A percentile compares a stretch with the other conserved stretches of the same genome.
phyloP scores from a whole-genome alignment of 202 grass and related monocot genomes.

The Brachypodium distachyon region DNA sequence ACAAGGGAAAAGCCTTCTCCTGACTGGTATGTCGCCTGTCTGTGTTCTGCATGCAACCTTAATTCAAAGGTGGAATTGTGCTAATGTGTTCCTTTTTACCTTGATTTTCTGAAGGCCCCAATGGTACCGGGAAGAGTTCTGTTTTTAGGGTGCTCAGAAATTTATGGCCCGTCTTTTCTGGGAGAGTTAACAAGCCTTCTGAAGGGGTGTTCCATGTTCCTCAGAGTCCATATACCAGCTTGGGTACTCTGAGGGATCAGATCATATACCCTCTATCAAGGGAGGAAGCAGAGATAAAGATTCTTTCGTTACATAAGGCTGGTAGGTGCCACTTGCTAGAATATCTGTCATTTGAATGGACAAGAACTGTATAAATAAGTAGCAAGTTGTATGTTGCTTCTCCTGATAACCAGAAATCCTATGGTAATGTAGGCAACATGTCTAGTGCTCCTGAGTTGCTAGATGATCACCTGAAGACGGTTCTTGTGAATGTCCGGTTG shows the following conservation, averaged over 20 bases:
- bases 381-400: background rate
- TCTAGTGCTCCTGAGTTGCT: slow-evolving; percentile 41
- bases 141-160: slow-evolving; percentile 87
- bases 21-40: slow-evolving; percentile 53
- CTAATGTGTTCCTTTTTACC: slow-evolving; percentile 2
- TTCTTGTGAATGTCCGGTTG: slow-evolving; percentile 75
- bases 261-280: slow-evolving; percentile 92
- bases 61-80: slow-evolving; percentile 17
- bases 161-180: slow-evolving; percentile 81
- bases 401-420: background rate
- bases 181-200: slow-evolving; percentile 65
- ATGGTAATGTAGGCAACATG: slow-evolving; percentile 29
- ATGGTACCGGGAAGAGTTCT: slow-evolving; percentile 97
- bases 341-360: background rate
- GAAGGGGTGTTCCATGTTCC: slow-evolving; percentile 86
- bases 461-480: slow-evolving; percentile 76
- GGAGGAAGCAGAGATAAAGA: slow-evolving; percentile 64
- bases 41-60: background rate
- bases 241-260: slow-evolving; percentile 89
- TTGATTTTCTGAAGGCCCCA: slow-evolving; percentile 64
- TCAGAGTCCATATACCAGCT: slow-evolving; percentile 88
- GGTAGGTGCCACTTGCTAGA: slow-evolving; percentile 34
- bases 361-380: background rate
- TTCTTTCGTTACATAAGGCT: slow-evolving; percentile 35
- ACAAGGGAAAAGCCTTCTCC: slow-evolving; percentile 77